Conservation (phyloP, 495 filamentous ascomycete genomes). For the Terfezia claveryi region DNA sequence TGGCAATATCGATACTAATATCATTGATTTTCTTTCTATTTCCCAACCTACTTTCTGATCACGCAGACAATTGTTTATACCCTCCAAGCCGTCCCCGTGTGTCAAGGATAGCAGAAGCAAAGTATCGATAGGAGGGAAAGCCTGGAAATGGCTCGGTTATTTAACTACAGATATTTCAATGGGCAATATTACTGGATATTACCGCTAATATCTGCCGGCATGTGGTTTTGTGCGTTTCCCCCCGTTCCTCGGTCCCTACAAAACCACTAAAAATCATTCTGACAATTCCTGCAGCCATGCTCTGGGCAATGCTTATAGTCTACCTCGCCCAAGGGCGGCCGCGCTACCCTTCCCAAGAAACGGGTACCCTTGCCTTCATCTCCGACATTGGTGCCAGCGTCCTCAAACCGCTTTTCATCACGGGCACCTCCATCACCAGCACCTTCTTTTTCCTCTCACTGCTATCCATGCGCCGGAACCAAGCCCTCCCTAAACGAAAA, state of each 20-base stretch:
- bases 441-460: slow-evolving; percentile 71
- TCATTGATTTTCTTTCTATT: too few species aligned
- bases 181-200: slow-evolving; percentile 45
- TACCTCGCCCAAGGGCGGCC: slow-evolving; percentile 43
- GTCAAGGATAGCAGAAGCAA: too few species aligned
- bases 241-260: background rate
- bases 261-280: background rate
- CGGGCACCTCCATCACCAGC: slow-evolving; percentile 55
- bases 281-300: slow-evolving; percentile 27
- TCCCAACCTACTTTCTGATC: too few species aligned
- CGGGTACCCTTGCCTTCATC: slow-evolving; percentile 59
- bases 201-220: slow-evolving; percentile 52
- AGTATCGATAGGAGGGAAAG: too few species aligned
- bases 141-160: too few species aligned
- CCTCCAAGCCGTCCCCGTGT: too few species aligned
- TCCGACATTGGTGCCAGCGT: slow-evolving; percentile 40
- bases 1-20: too few species aligned
- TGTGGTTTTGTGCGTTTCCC: slow-evolving; percentile 47
- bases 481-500: slow-evolving; percentile 11
- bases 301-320: slow-evolving; percentile 43
- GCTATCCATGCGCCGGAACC: slow-evolving; percentile 38
- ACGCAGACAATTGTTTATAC: too few species aligned
- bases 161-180: too few species aligned
- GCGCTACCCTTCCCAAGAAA: slow-evolving; percentile 45
- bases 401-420: slow-evolving; percentile 73